These are phyloP conservation scores for Ceratobasidium sp. DNA, from an alignment of 1,284 basidiomycete species.

Conservation along the genomic window DNA sequence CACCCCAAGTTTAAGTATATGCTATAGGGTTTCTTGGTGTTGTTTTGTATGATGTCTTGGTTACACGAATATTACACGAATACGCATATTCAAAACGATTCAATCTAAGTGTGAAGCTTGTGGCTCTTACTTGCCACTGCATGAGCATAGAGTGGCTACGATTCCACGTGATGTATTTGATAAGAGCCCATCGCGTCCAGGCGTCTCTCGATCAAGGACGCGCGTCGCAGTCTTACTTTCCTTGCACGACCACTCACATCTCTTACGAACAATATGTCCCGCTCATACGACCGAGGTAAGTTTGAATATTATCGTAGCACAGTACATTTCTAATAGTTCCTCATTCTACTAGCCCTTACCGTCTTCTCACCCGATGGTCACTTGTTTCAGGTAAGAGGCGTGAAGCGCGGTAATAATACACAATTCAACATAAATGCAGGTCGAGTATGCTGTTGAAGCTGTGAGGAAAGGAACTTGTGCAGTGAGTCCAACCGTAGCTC, in stretches of 20 bases:
- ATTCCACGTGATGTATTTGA: constrained; percentile 30
- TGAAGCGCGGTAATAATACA: constrained; percentile 47
- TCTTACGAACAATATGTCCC: constrained; percentile 52
- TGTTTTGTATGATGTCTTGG: constrained; percentile 4
- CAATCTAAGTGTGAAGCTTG: too few species aligned
- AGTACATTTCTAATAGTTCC: neutral
- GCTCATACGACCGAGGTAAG: constrained; percentile 82
- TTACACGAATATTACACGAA: neutral
- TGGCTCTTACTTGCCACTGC: too few species aligned
- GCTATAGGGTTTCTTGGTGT: constrained; percentile 18
- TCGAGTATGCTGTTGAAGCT: constrained; percentile 98
- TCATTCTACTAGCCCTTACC: constrained; percentile 72
- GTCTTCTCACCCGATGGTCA: constrained; percentile 96
- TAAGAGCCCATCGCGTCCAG: constrained; percentile 32
- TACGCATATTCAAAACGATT: too few species aligned
- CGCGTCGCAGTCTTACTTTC: constrained; percentile 23
- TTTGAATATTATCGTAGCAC: neutral
- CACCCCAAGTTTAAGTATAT: constrained; percentile 43
- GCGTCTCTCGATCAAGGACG: constrained; percentile 41
- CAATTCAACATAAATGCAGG: constrained; percentile 62
- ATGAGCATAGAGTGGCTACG: neutral
- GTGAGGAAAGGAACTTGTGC: constrained; percentile 98
- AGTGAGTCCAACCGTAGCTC: constrained; percentile 61
- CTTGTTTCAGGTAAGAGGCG: constrained; percentile 78
- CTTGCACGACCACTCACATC: constrained; percentile 11